phyloP scores from a whole-genome alignment of 2,329 filamentous ascomycete species.

The Fusarium fujikuroi region DNA sequence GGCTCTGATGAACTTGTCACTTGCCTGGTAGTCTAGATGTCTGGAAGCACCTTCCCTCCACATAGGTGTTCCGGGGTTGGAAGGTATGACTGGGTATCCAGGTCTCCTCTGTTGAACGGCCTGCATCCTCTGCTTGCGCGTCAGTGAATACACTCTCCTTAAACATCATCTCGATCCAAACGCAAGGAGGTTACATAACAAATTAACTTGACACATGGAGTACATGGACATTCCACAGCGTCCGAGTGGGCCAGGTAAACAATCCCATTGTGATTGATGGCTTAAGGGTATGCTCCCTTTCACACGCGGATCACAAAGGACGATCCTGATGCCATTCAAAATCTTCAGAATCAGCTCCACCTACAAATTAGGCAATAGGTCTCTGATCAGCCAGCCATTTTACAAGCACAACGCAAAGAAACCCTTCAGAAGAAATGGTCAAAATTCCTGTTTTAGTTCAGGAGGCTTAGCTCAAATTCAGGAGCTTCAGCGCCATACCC shows the following conservation, averaged over 20 bases:
- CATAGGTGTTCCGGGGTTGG: neutral
- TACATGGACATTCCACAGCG: neutral
- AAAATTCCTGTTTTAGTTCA: conserved; percentile 5
- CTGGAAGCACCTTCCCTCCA: neutral
- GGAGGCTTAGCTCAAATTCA: neutral
- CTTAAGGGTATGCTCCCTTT: neutral
- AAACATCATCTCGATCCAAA: conserved; percentile 11
- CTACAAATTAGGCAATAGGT: neutral
- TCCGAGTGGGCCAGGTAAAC: neutral
- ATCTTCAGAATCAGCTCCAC: neutral
- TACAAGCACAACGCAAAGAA: neutral
- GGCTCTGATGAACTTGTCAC: neutral
- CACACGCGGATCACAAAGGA: neutral
- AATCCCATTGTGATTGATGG: conserved; percentile 1
- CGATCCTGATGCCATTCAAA: conserved; percentile 10
- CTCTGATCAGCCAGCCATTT: conserved; percentile 9
- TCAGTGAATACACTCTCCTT: neutral
- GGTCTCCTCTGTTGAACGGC: neutral
- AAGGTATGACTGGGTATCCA: neutral
- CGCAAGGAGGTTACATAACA: neutral
- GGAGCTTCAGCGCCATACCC: neutral
- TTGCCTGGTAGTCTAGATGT: neutral
- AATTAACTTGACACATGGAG: neutral
- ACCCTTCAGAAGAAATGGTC: neutral
- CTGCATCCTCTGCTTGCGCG: neutral